Base-by-base conservation (phyloP, 208 protist genomes). In the Phytomonas sp. region DNA sequence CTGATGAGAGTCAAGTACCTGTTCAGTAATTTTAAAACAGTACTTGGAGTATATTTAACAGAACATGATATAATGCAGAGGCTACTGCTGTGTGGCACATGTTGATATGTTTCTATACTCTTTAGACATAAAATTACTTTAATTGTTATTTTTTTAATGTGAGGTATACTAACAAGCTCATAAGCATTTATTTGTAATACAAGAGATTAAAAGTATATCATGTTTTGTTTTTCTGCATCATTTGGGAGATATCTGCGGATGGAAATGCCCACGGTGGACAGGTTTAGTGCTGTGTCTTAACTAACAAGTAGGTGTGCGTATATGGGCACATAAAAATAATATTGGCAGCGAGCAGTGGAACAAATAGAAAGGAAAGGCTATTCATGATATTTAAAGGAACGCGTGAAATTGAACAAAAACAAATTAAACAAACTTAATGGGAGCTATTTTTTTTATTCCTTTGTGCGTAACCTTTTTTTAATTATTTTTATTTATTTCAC, bases 401-500 rank as follows among this genome's bases (percentile, higher is more conserved):
- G 40, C 2, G 17, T 51, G 8, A 51, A 20, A 11, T 51, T 51
- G 17, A 51, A 17, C 40, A 51, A 51, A 51, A 17, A 23, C 11
- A 2, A 51, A 20, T 51, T 51, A 15, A 51, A 34, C 33, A 34
- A 34, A 34, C 33, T 34, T 51, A 51, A 8, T 1, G 2, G 40
- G 11, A 15, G 26, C 0, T 40, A 56, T 66, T 46, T 46, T 68
- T 59, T 60, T 74, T 3, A 43, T 60, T 64, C 29, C 56, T 67
- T 71, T 60, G 64, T 37, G 29, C 51, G 30, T 60, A 26, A 15
- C 1, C 28, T 65, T n/a, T 29, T 31, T 64, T 29, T 69, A 66
- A 15, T 69, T 5, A 32, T 51, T 69, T 23, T 56, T 68, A 13
- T 68, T 37, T 68, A 4, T 56, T 73, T 6, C 2, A 51, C 46